Conservation (phyloP, 306 rosid genomes). For the Oemleria cerasiformis region DNA sequence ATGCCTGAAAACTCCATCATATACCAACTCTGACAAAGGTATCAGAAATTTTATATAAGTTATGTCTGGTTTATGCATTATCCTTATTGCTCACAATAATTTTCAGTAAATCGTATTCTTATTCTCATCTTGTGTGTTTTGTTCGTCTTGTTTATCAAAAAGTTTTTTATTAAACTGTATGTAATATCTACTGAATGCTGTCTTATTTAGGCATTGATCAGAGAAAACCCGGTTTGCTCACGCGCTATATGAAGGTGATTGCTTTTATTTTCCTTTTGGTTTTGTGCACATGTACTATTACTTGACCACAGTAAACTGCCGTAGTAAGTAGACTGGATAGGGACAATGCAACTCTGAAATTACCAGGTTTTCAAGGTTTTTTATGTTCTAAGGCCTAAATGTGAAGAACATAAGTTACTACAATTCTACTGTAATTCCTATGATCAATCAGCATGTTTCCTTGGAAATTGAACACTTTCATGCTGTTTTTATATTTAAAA, state of each 20-base stretch:
- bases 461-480: not conserved
- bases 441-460: not conserved
- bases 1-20: conserved; percentile 60
- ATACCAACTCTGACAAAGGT: conserved; percentile 69
- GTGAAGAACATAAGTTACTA: not conserved
- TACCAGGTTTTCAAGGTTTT: not conserved
- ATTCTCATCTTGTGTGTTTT: not conserved
- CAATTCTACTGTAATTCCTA: not conserved
- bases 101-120: not conserved
- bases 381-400: not conserved
- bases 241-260: conserved; percentile 91
- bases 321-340: not conserved
- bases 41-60: conserved; percentile 17
- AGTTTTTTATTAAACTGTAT: too few species aligned
- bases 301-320: not conserved
- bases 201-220: conserved; percentile 54
- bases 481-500: not conserved
- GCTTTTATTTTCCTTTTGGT: not conserved
- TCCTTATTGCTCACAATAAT: not conserved
- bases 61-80: conserved; percentile 17
- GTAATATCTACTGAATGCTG: not conserved
- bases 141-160: too few species aligned
- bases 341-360: not conserved
- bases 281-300: not conserved
- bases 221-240: conserved; percentile 68